Percentiles rank a stretch among this genome's conserved stretches.
Conservation (phyloP, 305 asterid species). For the Fraxinus xanthoxyloides region DNA sequence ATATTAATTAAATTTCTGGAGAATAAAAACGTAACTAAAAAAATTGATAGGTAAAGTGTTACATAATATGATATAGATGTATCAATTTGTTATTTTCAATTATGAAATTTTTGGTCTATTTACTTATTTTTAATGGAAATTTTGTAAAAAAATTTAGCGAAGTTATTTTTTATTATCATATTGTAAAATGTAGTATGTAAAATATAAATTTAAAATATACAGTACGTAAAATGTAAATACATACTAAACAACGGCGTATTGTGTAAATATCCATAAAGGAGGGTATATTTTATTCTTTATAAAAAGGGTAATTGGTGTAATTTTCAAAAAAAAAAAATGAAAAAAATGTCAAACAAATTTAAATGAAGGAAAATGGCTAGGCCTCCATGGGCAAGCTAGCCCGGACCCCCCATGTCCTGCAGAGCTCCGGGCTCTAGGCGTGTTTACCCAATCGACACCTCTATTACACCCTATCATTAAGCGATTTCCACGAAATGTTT, state of each 20-base stretch:
- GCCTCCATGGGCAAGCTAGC: not conserved
- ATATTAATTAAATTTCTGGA: not conserved
- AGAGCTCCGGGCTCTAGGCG: not conserved
- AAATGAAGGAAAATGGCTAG: not conserved
- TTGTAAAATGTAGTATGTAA: not conserved
- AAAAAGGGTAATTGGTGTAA: too few relatives aligned
- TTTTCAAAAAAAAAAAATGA: too few relatives aligned
- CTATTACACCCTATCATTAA: not conserved
- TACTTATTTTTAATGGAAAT: not conserved
- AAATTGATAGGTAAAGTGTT: not conserved
- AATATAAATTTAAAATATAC: too few relatives aligned
- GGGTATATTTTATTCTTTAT: too few relatives aligned
- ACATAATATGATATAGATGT: not conserved
- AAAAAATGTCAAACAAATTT: too few relatives aligned
- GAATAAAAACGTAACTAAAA: not conserved
- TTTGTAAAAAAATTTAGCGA: not conserved
- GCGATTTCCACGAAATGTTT: not conserved
- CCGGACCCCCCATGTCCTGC: not conserved
- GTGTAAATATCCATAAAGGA: not conserved
- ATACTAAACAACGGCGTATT: not conserved
- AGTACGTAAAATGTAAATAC: not conserved
- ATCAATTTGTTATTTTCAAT: too few relatives aligned
- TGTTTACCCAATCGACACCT: not conserved
- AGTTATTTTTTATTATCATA: too few relatives aligned
- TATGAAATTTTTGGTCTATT: not conserved